A percentile compares a stretch with the other conserved stretches of the same genome.
phyloP scores from a whole-genome alignment of 2,329 filamentous ascomycete species.

The Nigrospora oryzae region DNA sequence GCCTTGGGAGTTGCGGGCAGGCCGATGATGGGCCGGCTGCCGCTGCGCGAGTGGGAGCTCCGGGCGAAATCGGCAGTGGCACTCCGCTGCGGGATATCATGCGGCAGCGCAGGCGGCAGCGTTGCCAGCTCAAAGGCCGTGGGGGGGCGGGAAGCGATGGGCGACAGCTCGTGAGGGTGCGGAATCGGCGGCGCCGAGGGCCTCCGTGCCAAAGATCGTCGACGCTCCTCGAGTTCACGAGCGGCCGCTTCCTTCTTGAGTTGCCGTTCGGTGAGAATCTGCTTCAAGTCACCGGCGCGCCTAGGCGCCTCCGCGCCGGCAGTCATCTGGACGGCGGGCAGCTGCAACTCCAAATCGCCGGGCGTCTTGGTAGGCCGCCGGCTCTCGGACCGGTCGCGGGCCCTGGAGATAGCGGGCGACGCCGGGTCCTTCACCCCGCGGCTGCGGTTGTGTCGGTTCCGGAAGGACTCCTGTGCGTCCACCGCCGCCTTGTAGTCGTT shows the following conservation, averaged over 20 bases:
- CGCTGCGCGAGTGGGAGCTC: conserved; percentile 38
- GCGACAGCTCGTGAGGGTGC: conserved; percentile 53
- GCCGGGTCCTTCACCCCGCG: conserved; percentile 26
- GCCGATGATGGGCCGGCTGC: conserved; percentile 52
- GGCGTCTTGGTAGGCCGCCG: conserved; percentile 21
- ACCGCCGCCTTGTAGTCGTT: conserved; percentile 47
- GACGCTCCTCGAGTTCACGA: conserved; percentile 79
- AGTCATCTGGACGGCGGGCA: conserved; percentile 11
- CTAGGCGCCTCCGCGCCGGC: too few relatives aligned
- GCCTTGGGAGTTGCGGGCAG: conserved; percentile 87
- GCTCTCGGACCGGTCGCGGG: conserved; percentile 29
- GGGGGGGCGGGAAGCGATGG: conserved; percentile 22
- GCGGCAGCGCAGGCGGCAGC: conserved; percentile 27
- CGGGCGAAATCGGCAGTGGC: conserved; percentile 56
- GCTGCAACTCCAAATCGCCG: conserved; percentile 16
- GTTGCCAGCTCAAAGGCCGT: conserved; percentile 31
- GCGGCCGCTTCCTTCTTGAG: conserved; percentile 68
- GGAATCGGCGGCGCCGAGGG: conserved; percentile 75
- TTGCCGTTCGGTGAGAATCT: conserved; percentile 52
- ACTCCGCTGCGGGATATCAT: conserved; percentile 46
- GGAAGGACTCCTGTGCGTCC: conserved; percentile 46
- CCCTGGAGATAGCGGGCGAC: conserved; percentile 18
- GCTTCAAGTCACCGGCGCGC: conserved; percentile 44
- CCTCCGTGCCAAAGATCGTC: conserved; percentile 72
- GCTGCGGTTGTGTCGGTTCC: conserved; percentile 45